Evolutionary conservation across 345 rosid species (phyloP), one percentile per base, ranked within the genome.

Genomic region (Jatropha curcas): DNA sequence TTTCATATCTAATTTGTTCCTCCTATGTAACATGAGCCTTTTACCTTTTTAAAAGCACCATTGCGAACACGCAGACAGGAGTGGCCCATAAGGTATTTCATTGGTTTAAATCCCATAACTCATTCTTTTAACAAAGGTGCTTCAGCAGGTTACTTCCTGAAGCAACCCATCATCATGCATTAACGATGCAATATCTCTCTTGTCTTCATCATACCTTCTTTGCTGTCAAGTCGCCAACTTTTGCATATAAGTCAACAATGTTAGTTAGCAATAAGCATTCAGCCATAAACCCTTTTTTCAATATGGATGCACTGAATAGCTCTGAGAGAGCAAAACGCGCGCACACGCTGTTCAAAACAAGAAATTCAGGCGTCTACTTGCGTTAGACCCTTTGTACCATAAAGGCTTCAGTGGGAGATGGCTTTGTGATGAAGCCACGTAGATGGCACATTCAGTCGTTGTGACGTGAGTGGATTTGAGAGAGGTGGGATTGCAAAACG

Each of bases 381-480:
- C n/a, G n/a, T n/a, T n/a, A n/a, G n/a, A n/a, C n/a, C n/a, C n/a
- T 64, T 81, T 83, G 75, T 76, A 94, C 93, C 93, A 92, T 33
- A 77, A 92, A 75, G 22, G 94, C 88, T 30, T 72, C 58, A 1
- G 77, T 28, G 3, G 98, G 98, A 28, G 79, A 51, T 13, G 90
- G 84, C 57, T 87, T 80, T 14, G 63, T 67, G 77, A 87, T 82
- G 77, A 85, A 78, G 75, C 97, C 96, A 1, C 98, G 93, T 78
- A 94, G 83, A 94, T 76, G 28, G 97, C 96, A 71, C 88, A 90
- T 71, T 94, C 98, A 77, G 89, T 92, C 66, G 96, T 88, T 65
- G 89, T 72, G 62, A 97, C 97, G 45, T 10, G 64, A 39, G 60
- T 77, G 76, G 86, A 83, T 69, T 67, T 86, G 45, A 41, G 77